Percentiles rank a stretch among this genome's conserved stretches.
Evolutionary conservation across 176 grass and related monocot species (phyloP).

Genomic region (Chrysopogon serrulatus): DNA sequence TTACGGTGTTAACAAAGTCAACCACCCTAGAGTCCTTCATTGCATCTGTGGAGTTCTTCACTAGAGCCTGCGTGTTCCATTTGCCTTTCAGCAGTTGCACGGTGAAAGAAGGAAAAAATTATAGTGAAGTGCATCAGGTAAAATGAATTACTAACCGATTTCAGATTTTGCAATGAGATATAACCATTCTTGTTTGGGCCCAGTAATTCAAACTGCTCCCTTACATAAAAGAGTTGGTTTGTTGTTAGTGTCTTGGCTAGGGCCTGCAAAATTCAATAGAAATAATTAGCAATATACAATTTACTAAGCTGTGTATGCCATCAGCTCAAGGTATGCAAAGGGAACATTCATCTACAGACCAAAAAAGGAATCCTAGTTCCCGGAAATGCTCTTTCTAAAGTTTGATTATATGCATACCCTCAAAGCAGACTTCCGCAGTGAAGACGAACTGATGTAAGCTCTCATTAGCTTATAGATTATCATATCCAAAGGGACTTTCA

Average conservation of each 20-base stretch:
- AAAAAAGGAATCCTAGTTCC: background rate
- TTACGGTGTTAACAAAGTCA: slow-evolving; percentile 95
- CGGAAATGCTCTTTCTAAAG: background rate
- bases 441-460: slow-evolving; percentile 96
- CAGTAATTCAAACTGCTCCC: slow-evolving; percentile 87
- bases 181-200: slow-evolving; percentile 90
- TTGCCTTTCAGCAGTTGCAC: slow-evolving; percentile 5
- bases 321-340: slow-evolving; percentile 33
- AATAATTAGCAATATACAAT: slow-evolving; percentile 4
- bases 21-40: slow-evolving; percentile 96
- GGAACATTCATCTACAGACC: background rate
- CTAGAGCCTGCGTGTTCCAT: slow-evolving; percentile 57
- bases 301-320: background rate
- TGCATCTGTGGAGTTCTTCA: slow-evolving; percentile 87
- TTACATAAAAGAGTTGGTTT: slow-evolving; percentile 82
- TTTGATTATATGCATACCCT: slow-evolving; percentile 56
- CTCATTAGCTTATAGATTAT: slow-evolving; percentile 93
- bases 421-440: slow-evolving; percentile 91
- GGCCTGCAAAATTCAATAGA: slow-evolving; percentile 57
- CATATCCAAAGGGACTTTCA: slow-evolving; percentile 93
- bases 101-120: background rate
- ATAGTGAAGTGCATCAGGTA: background rate
- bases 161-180: slow-evolving; percentile 95
- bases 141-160: slow-evolving; percentile 51
- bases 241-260: slow-evolving; percentile 89